Percentiles rank a stretch among this genome's conserved stretches.
Conservation (phyloP, 768 basidiomycete species). For the Termitomyces sp. region DNA sequence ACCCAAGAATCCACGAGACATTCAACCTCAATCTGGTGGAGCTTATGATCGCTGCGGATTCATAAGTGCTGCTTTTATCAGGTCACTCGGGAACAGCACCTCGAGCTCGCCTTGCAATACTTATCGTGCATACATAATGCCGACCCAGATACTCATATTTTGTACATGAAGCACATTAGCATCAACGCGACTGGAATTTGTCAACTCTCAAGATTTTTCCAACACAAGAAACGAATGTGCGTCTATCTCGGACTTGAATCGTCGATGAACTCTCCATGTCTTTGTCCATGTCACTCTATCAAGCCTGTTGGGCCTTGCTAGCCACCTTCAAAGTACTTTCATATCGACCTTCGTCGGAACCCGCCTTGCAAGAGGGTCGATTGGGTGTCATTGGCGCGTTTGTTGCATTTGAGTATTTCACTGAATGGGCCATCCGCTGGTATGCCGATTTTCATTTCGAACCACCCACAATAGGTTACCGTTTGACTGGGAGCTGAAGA, state of each 20-base stretch:
- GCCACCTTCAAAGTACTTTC: too few relatives aligned
- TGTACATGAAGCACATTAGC: neutral
- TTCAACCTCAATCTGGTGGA: neutral
- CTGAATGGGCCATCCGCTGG: too few relatives aligned
- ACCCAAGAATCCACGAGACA: neutral
- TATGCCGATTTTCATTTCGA: too few relatives aligned
- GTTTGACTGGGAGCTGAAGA: too few relatives aligned
- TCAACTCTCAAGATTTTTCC: neutral
- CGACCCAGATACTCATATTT: neutral
- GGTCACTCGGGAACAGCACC: neutral
- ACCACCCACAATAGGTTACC: too few relatives aligned
- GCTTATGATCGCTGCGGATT: neutral
- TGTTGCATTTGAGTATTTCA: too few relatives aligned
- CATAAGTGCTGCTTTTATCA: neutral
- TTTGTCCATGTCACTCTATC: neutral
- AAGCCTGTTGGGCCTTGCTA: neutral
- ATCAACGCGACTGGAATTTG: neutral
- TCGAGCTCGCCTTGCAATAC: neutral
- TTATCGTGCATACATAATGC: neutral
- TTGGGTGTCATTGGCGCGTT: too few relatives aligned
- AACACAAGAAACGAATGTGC: neutral
- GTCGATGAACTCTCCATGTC: neutral
- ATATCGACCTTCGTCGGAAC: too few relatives aligned
- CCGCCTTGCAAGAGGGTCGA: too few relatives aligned
- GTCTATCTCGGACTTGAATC: neutral